Conservation (phyloP, 352 stramenopile genomes). For the Lagenidium giganteum region DNA sequence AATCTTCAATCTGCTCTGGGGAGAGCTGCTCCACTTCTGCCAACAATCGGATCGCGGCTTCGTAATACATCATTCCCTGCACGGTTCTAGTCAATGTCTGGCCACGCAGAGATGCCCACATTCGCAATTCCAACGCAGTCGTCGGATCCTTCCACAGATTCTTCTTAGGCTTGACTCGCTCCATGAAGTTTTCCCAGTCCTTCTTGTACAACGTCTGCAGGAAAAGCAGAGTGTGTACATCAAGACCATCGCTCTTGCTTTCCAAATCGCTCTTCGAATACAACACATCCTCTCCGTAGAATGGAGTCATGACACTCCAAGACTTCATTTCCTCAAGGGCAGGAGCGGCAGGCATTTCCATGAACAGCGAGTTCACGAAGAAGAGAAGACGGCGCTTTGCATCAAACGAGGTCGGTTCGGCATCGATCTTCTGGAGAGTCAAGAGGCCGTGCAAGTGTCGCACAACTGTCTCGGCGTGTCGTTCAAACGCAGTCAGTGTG, state of each 20-base stretch:
- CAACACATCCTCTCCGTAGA: slow-evolving; percentile 98
- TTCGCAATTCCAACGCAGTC: slow-evolving; percentile 85
- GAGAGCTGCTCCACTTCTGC: slow-evolving; percentile 93
- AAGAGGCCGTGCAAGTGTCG: slow-evolving; percentile 92
- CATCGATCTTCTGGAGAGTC: slow-evolving; percentile 95
- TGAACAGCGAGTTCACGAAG: slow-evolving; percentile 99
- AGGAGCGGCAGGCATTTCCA: slow-evolving; percentile 98
- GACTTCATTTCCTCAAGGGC: slow-evolving; percentile 98
- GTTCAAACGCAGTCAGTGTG: slow-evolving; percentile 81
- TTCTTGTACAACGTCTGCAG: slow-evolving; percentile 97
- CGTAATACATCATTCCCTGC: slow-evolving; percentile 99
- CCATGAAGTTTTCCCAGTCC: slow-evolving; percentile 98
- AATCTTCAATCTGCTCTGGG: slow-evolving; percentile 90
- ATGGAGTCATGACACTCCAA: slow-evolving; percentile 98
- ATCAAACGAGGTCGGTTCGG: slow-evolving; percentile 96
- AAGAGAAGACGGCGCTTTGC: slow-evolving; percentile 94
- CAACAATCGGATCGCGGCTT: slow-evolving; percentile 96
- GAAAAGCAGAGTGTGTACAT: slow-evolving; percentile 84
- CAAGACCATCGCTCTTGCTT: slow-evolving; percentile 92
- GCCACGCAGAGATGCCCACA: slow-evolving; percentile 97
- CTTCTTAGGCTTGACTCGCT: slow-evolving; percentile 93
- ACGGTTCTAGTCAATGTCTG: slow-evolving; percentile 97
- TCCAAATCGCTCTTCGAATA: slow-evolving; percentile 97
- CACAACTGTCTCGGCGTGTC: slow-evolving; percentile 72
- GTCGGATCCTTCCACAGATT: slow-evolving; percentile 88